Conservation (phyloP, 2,329 filamentous ascomycete species). For the Ophiostoma australiae region DNA sequence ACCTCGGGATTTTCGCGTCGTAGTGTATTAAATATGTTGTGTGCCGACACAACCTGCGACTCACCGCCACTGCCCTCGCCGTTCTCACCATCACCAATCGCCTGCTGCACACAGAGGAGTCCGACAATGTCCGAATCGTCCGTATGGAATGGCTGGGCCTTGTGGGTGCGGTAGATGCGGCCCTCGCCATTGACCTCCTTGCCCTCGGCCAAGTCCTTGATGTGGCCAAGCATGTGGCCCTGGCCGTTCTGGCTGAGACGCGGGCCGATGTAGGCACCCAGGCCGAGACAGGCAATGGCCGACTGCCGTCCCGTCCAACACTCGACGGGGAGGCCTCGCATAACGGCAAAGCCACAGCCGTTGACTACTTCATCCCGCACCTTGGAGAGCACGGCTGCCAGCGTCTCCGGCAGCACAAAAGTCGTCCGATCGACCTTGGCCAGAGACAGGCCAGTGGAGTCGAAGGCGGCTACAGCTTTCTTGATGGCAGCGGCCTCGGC, state of each 20-base stretch:
- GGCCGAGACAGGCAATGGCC: background rate
- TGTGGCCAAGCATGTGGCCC: conserved; percentile 3
- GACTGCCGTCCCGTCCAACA: background rate
- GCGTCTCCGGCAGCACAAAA: background rate
- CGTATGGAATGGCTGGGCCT: background rate
- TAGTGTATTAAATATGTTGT: background rate
- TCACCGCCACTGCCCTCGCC: conserved; percentile 4
- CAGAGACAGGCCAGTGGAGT: background rate
- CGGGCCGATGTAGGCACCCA: background rate
- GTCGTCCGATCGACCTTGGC: conserved; percentile 9
- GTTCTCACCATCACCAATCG: background rate
- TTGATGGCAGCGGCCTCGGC: too few relatives aligned
- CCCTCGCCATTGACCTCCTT: conserved; percentile 8
- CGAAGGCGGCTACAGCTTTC: background rate
- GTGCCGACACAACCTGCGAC: conserved; percentile 2
- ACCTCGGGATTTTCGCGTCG: background rate
- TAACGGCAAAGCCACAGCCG: background rate
- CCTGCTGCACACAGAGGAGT: background rate
- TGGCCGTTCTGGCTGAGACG: conserved; percentile 1
- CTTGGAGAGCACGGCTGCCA: background rate
- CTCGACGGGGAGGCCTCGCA: background rate
- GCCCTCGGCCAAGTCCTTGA: conserved; percentile 4
- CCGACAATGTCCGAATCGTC: background rate
- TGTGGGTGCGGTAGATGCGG: conserved; percentile 6
- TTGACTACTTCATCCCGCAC: background rate